Base-by-base conservation (phyloP, 1,139 yeast species). In the Hyphopichia wangnamkhiaoensis region DNA sequence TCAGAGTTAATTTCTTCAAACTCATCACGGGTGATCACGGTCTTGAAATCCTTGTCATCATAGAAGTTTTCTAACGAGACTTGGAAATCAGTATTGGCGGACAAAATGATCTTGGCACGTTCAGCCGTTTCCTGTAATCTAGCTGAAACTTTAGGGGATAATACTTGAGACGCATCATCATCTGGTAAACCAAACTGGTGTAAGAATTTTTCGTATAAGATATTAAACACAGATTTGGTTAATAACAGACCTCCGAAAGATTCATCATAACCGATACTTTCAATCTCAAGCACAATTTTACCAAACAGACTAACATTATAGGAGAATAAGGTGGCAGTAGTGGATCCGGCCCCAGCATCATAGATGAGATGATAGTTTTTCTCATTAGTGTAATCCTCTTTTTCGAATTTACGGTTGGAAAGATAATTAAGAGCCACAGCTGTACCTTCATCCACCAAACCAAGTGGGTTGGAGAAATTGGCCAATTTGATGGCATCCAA, bases 261-360 rank as follows among this genome's bases (percentile, higher is more conserved):
- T 15, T 71, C 68, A 54, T 84, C 89, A 53, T 63, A 80, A 0
- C 93, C 91, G 44, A 82, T 76, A 26, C 88, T 90, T 55, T 84
- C 85, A 26, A 89, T 74, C 41, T 81, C 85, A 37, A 89, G 67
- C 6, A 60, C 57, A 15, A 70, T 55, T 12, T 71, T 55, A 29
- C 65, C 62, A 41, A 66, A 65, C 18, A 69, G 59, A 44, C 73
- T 73, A 24, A 78, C 77, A 28, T 68, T 64, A 46, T 82, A 69
- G 1, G 93, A 81, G 40, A 91, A 81, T 24, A 93, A 65, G 0
- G 98, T 85, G 3, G 96, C 95, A 41, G 83, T 80, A 0, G 95
- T 86, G 0, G 95, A 82, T 1, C 96, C 95, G 2, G 96, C 94
- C 37, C 99, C 99, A 76, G 86, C 79, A 59, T 93, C 98, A 59